A percentile compares a stretch with the other conserved stretches of the same genome.
Conservation (phyloP, 1,139 yeast genomes). For the Pichia sp. region DNA sequence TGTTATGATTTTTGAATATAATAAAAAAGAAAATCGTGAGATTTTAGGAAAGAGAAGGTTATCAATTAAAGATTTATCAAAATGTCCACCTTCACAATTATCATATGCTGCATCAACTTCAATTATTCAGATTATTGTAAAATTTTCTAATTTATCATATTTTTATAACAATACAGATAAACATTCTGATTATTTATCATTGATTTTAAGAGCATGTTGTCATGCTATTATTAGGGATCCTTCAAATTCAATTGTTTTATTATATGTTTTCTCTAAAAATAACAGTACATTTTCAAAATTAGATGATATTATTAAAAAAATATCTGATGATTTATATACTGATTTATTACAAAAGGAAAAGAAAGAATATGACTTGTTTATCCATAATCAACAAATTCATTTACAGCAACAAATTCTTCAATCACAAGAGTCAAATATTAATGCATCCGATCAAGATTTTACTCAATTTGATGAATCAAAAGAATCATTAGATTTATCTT, state of each 20-base stretch:
- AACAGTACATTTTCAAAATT: constrained; percentile 15
- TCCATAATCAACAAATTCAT: constrained; percentile 4
- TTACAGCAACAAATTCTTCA: constrained; percentile 2
- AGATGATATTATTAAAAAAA: constrained; percentile 14
- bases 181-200: constrained; percentile 54
- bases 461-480: constrained; percentile 3
- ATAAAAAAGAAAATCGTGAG: constrained; percentile 7
- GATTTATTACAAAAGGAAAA: constrained; percentile 12
- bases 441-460: background rate
- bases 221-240: constrained; percentile 46
- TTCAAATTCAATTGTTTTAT: constrained; percentile 46
- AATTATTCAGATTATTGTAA: constrained; percentile 47
- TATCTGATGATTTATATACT: constrained; percentile 18
- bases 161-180: constrained; percentile 33
- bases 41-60: constrained; percentile 22
- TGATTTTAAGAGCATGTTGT: constrained; percentile 48
- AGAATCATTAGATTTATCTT: constrained; percentile 10
- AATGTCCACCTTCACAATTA: constrained; percentile 38
- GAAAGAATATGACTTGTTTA: constrained; percentile 7
- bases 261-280: constrained; percentile 49
- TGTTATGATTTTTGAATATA: constrained; percentile 21
- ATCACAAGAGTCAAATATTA: background rate
- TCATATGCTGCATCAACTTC: constrained; percentile 57
- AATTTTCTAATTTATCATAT: constrained; percentile 39
- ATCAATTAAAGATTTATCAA: constrained; percentile 21